Conservation (phyloP, 2,329 filamentous ascomycete species). For the Pseudogymnoascus sp. region DNA sequence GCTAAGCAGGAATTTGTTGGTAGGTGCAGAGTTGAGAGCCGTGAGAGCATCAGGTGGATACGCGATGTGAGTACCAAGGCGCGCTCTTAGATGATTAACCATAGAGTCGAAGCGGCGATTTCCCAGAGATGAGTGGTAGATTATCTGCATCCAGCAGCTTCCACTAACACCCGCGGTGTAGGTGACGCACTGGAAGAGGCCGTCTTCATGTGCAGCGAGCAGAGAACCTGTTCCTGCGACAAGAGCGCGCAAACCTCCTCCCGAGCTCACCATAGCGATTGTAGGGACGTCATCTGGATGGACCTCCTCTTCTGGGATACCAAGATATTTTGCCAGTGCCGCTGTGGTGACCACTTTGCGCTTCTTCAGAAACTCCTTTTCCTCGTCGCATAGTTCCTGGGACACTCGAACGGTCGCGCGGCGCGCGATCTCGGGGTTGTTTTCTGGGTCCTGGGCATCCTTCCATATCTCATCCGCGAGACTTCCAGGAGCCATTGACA, state of each 20-base stretch:
- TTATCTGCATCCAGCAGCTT: slow-evolving; percentile 86
- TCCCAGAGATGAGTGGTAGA: slow-evolving; percentile 77
- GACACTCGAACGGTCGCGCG: slow-evolving; percentile 78
- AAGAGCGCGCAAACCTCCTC: slow-evolving; percentile 80
- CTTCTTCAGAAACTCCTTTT: slow-evolving; percentile 63
- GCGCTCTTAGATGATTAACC: slow-evolving; percentile 77
- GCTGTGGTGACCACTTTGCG: slow-evolving; percentile 60
- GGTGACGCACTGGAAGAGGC: slow-evolving; percentile 86
- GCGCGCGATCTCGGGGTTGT: slow-evolving; percentile 81
- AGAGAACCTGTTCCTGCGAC: slow-evolving; percentile 87
- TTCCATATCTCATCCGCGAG: slow-evolving; percentile 89
- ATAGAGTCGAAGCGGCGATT: slow-evolving; percentile 59
- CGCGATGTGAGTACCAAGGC: slow-evolving; percentile 82
- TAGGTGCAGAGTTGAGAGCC: slow-evolving; percentile 77
- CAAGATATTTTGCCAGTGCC: slow-evolving; percentile 76
- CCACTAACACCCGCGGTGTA: slow-evolving; percentile 95
- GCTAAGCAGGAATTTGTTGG: slow-evolving; percentile 82
- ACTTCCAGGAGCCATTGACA: slow-evolving; percentile 80
- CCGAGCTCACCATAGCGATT: slow-evolving; percentile 91
- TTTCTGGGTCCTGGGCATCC: slow-evolving; percentile 74
- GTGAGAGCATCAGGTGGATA: slow-evolving; percentile 80
- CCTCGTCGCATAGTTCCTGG: slow-evolving; percentile 71
- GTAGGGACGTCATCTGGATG: slow-evolving; percentile 86
- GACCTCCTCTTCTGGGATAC: slow-evolving; percentile 69
- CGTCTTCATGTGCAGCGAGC: slow-evolving; percentile 73